A percentile compares a stretch with the other conserved stretches of the same genome.
Conservation (phyloP, 768 basidiomycete species). For the Tricholoma hemisulphureum region DNA sequence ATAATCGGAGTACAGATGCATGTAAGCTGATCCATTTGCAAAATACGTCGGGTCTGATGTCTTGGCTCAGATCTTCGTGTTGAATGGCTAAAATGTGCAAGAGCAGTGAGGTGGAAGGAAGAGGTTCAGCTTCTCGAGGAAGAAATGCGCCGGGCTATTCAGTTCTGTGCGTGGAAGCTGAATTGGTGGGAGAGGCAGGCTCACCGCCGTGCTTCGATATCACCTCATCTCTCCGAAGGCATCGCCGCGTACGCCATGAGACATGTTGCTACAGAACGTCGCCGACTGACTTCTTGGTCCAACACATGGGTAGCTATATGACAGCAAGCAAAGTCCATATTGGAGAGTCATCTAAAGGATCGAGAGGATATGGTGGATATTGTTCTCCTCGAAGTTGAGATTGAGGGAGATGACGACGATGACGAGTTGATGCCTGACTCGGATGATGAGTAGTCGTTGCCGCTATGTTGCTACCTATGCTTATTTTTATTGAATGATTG, state of each 20-base stretch:
- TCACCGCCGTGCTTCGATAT: background rate
- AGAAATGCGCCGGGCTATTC: slow-evolving; percentile 26
- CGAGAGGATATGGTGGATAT: background rate
- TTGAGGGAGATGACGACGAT: background rate
- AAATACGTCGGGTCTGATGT: background rate
- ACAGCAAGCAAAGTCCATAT: background rate
- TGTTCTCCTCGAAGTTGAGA: background rate
- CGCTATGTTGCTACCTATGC: background rate
- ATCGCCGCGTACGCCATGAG: slow-evolving; percentile 5
- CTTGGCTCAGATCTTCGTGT: slow-evolving; percentile 13
- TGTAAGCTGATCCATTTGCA: background rate
- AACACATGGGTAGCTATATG: background rate
- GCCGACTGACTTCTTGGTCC: background rate
- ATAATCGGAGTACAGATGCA: slow-evolving; percentile 4
- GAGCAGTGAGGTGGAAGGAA: slow-evolving; percentile 24
- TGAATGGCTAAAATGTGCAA: slow-evolving; percentile 26
- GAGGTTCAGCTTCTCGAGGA: slow-evolving; percentile 22
- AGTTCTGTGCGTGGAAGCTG: too few relatives aligned
- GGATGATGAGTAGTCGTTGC: background rate
- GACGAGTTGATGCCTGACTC: background rate
- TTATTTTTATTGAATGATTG: too few relatives aligned
- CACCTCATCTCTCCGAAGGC: slow-evolving; percentile 1
- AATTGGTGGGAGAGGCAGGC: slow-evolving; percentile 10
- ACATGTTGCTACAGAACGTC: slow-evolving; percentile 2
- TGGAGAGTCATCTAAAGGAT: background rate